Evolutionary conservation across 176 grass and related monocot species (phyloP).

Genomic region (Musa beccarii): DNA sequence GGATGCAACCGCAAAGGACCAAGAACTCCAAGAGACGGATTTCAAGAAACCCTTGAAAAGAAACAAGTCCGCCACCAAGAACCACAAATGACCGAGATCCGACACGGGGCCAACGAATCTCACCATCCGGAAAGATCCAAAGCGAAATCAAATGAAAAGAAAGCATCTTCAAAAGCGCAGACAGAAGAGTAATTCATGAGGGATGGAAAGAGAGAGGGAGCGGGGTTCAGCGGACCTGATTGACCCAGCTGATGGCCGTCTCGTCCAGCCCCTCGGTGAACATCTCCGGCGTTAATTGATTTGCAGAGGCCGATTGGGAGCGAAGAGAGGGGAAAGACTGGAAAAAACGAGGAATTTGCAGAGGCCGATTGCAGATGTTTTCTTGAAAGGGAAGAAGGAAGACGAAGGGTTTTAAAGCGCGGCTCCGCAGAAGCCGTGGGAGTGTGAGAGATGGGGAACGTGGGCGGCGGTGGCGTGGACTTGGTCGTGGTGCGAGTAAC

Average conservation of each 20-base stretch:
- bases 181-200: background rate
- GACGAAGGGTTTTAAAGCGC: too few relatives aligned
- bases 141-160: background rate
- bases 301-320: background rate
- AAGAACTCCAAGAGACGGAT: background rate
- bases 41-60: background rate
- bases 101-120: background rate
- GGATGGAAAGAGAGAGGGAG: background rate
- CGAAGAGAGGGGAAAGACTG: background rate
- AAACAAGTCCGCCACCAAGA: background rate
- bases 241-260: conserved; percentile 88
- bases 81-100: background rate
- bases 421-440: too few relatives aligned
- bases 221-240: conserved; percentile 31
- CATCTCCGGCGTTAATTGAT: conserved; percentile 31
- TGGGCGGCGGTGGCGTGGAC: background rate
- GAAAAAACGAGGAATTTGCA: background rate
- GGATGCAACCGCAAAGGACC: background rate
- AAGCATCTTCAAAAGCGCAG: background rate
- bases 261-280: conserved; percentile 96
- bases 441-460: background rate
- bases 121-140: background rate
- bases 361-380: background rate
- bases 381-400: too few relatives aligned
- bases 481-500: conserved; percentile 26